These are phyloP conservation scores for Penicillium expansum DNA, from an alignment of 2,329 filamentous ascomycete species.

Conservation along the genomic window DNA sequence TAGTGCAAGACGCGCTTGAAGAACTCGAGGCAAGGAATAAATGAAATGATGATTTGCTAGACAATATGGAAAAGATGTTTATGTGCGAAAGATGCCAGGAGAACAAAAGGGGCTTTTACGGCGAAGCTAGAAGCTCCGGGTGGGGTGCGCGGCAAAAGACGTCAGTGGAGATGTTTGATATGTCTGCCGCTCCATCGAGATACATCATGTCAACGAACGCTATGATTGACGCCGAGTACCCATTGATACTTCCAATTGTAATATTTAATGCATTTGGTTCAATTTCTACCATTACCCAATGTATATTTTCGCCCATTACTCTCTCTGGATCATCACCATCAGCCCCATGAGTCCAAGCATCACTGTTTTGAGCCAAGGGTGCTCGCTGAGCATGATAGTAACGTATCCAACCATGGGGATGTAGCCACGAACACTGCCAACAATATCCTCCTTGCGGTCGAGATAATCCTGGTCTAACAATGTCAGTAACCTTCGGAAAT, in stretches of 20 bases:
- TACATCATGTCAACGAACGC: not conserved
- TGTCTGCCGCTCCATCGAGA: not conserved
- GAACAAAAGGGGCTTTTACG: not conserved
- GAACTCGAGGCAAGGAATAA: not conserved
- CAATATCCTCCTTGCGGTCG: slow-evolving; percentile 76
- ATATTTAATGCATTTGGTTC: not conserved
- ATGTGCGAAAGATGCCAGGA: not conserved
- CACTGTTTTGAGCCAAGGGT: slow-evolving; percentile 95
- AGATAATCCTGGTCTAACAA: slow-evolving; percentile 76
- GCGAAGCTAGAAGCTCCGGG: slow-evolving; percentile 17
- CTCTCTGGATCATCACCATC: slow-evolving; percentile 86
- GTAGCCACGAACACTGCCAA: slow-evolving; percentile 88
- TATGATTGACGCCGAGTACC: not conserved
- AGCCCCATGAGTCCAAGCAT: slow-evolving; percentile 94
- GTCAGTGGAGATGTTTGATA: slow-evolving; percentile 16
- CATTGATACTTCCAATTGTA: not conserved
- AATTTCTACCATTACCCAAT: not conserved
- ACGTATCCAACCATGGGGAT: slow-evolving; percentile 96
- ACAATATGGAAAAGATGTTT: not conserved
- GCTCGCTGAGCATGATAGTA: slow-evolving; percentile 90
- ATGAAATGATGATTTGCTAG: not conserved
- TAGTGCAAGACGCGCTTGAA: not conserved
- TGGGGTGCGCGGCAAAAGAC: slow-evolving; percentile 16
- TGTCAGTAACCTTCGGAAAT: not conserved
- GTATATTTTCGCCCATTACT: slow-evolving; percentile 51